These are phyloP conservation scores for Aureobasidium sp. DNA, from an alignment of 2,329 filamentous ascomycete species.

Conservation along the genomic window DNA sequence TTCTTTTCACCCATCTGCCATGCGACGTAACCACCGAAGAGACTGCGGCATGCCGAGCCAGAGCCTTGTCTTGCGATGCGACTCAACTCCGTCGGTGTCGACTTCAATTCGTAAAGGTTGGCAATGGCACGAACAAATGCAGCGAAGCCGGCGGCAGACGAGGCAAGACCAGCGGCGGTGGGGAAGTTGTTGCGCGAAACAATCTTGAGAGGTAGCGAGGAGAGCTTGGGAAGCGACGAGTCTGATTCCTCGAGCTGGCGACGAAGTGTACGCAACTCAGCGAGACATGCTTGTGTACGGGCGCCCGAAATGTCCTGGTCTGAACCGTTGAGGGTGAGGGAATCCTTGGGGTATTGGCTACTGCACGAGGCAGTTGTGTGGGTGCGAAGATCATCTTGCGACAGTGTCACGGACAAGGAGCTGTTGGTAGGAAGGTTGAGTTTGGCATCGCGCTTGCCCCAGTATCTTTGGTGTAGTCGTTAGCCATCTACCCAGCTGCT, in stretches of 20 bases:
- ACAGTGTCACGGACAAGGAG: conserved; percentile 92
- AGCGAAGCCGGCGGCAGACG: conserved; percentile 58
- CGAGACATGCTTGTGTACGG: conserved; percentile 89
- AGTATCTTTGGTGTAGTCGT: conserved; percentile 52
- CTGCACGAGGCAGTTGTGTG: conserved; percentile 94
- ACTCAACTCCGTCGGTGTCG: conserved; percentile 74
- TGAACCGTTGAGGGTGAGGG: conserved; percentile 76
- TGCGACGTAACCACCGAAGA: conserved; percentile 93
- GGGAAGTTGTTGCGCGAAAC: conserved; percentile 99
- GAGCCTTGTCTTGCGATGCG: conserved; percentile 89
- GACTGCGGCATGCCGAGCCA: conserved; percentile 83
- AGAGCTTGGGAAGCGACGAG: conserved; percentile 72
- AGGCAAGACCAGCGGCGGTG: conserved; percentile 80
- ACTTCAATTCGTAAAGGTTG: conserved; percentile 78
- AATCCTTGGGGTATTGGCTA: conserved; percentile 59
- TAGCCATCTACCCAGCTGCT: neutral
- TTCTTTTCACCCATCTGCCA: conserved; percentile 73
- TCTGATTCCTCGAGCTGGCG: conserved; percentile 65
- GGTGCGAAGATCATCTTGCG: conserved; percentile 86
- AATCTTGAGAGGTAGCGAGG: conserved; percentile 68
- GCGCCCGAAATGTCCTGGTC: conserved; percentile 78
- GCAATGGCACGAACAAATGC: conserved; percentile 76
- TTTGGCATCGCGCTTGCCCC: conserved; percentile 91
- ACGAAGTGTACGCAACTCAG: conserved; percentile 72
- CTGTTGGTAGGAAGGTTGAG: conserved; percentile 97